Evolutionary conservation across 306 rosid genomes (phyloP).

Genomic region (Quercus dentata): DNA sequence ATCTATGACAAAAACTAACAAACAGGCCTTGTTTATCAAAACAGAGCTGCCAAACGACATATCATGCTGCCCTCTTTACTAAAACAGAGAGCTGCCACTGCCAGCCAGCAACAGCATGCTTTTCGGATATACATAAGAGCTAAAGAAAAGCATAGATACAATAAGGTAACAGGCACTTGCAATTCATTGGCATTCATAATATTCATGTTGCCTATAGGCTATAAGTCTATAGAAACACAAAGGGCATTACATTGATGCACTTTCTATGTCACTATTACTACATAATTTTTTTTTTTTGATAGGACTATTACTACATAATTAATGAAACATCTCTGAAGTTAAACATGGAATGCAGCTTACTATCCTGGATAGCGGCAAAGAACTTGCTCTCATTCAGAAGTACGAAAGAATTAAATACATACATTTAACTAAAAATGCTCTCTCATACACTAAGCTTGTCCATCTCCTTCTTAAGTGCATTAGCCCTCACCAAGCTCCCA

Average conservation of each 20-base stretch:
- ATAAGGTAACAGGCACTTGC: background rate
- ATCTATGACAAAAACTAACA: background rate
- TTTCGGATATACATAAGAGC: too few relatives aligned
- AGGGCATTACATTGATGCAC: background rate
- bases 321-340: background rate
- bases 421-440: background rate
- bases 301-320: too few relatives aligned
- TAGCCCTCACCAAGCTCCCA: conserved; percentile 95
- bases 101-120: too few relatives aligned
- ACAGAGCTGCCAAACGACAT: too few relatives aligned
- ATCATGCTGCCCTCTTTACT: too few relatives aligned
- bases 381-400: conserved; percentile 6
- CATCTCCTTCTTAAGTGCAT: conserved; percentile 86
- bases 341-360: conserved; percentile 8
- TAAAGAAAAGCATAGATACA: background rate
- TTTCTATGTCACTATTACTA: background rate
- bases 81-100: too few relatives aligned
- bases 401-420: conserved; percentile 6
- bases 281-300: too few relatives aligned
- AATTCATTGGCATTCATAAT: background rate
- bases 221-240: background rate
- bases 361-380: conserved; percentile 15
- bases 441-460: conserved; percentile 67
- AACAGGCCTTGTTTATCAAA: too few relatives aligned
- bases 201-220: background rate